These are phyloP conservation scores for Suillus clintonianus DNA, from an alignment of 768 basidiomycete species.

Conservation along the genomic window DNA sequence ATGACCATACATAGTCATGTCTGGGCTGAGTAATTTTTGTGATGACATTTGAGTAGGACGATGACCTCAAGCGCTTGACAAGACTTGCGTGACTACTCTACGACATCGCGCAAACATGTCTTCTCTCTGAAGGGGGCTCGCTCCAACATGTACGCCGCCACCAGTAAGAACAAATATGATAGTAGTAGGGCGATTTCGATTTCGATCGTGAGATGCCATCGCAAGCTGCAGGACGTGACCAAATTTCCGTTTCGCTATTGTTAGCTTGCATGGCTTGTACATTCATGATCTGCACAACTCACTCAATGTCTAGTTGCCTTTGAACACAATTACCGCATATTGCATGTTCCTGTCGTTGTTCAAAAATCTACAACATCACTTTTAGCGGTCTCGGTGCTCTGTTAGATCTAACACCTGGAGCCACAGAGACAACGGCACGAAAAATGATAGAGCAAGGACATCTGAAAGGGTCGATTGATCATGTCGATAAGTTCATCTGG, in stretches of 20 bases:
- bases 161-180: constrained; percentile 61
- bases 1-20: too few species aligned
- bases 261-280: constrained; percentile 43
- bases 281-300: constrained; percentile 35
- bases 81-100: neutral
- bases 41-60: too few species aligned
- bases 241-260: constrained; percentile 54
- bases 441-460: constrained; percentile 99
- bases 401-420: constrained; percentile 85
- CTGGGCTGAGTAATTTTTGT: too few species aligned
- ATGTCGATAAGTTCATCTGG: constrained; percentile 92
- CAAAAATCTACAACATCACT: constrained; percentile 96
- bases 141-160: constrained; percentile 40
- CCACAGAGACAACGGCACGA: constrained; percentile 95
- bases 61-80: too few species aligned
- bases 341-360: constrained; percentile 45
- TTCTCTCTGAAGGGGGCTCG: neutral
- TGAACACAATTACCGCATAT: constrained; percentile 35
- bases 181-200: constrained; percentile 40
- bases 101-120: neutral
- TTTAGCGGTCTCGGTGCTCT: constrained; percentile 91
- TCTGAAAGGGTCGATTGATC: constrained; percentile 90
- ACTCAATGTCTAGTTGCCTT: constrained; percentile 11
- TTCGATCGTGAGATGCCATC: constrained; percentile 37
- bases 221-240: constrained; percentile 38